A percentile compares a stretch with the other conserved stretches of the same genome.
Conservation (phyloP, 2,329 filamentous ascomycete genomes). For the Akanthomyces uredinophilus region DNA sequence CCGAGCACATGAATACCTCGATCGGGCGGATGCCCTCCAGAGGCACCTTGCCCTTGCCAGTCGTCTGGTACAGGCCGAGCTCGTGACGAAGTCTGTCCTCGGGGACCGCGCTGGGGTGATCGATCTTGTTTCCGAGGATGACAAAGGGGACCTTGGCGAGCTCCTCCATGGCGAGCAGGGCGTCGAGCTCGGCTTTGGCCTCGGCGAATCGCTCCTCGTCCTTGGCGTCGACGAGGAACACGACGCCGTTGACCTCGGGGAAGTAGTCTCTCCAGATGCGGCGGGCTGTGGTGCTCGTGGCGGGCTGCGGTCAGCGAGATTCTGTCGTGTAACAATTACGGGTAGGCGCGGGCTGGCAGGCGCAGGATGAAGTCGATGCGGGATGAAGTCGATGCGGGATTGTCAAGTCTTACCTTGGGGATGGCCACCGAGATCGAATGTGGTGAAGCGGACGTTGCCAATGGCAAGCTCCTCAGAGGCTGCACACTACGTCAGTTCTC, state of each 20-base stretch:
- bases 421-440: constrained; percentile 89
- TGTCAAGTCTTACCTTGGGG: constrained; percentile 63
- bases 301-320: background rate
- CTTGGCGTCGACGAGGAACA: constrained; percentile 97
- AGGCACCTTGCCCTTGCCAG: constrained; percentile 90
- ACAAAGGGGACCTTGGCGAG: constrained; percentile 93
- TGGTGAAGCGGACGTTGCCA: constrained; percentile 90
- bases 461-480: constrained; percentile 90
- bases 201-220: constrained; percentile 92
- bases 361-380: constrained; percentile 2
- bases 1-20: constrained; percentile 98
- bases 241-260: constrained; percentile 91
- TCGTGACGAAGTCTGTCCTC: constrained; percentile 93
- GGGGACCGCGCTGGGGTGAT: constrained; percentile 90
- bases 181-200: constrained; percentile 95
- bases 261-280: constrained; percentile 97
- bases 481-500: constrained; percentile 26
- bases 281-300: constrained; percentile 52
- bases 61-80: constrained; percentile 92
- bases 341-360: background rate
- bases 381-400: constrained; percentile 10
- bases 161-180: constrained; percentile 94
- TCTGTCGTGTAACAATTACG: background rate
- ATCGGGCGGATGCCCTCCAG: constrained; percentile 90
- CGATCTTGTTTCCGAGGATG: constrained; percentile 98